phyloP scores from a whole-genome alignment of 441 rosid genomes.

The Brassica hybrid region DNA sequence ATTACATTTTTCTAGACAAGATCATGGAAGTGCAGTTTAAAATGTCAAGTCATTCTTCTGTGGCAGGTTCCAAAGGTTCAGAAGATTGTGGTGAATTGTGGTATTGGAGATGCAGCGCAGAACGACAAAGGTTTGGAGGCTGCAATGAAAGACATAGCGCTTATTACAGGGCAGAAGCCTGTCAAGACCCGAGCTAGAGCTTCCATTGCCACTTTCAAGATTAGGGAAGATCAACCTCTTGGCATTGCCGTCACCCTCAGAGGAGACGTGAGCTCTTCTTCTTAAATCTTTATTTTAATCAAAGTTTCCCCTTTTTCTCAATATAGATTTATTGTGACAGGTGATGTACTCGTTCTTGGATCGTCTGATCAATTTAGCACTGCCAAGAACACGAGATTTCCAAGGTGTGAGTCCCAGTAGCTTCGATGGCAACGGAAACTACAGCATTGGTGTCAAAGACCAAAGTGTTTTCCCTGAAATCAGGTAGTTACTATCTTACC shows the following conservation, averaged over 20 bases:
- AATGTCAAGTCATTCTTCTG: too few relatives aligned
- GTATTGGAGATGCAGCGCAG: conserved; percentile 93
- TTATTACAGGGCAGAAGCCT: conserved; percentile 91
- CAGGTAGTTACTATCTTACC: too few relatives aligned
- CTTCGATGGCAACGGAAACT: conserved; percentile 92
- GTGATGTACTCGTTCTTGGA: conserved; percentile 90
- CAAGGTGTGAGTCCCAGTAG: conserved; percentile 80
- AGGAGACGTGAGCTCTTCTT: conserved; percentile 50
- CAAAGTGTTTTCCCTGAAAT: conserved; percentile 92
- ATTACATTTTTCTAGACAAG: too few relatives aligned
- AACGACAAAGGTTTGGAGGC: conserved; percentile 91
- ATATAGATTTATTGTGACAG: conserved; percentile 45
- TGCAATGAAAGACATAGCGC: conserved; percentile 80
- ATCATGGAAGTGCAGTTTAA: too few relatives aligned
- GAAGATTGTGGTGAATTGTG: conserved; percentile 91
- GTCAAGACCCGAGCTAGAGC: conserved; percentile 77
- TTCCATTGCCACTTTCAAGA: conserved; percentile 83
- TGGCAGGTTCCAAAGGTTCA: conserved; percentile 83
- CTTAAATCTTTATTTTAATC: not conserved
- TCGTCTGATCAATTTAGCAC: conserved; percentile 88
- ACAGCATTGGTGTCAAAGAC: conserved; percentile 79
- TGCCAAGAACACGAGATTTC: conserved; percentile 94
- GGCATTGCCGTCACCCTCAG: conserved; percentile 89
- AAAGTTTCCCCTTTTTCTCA: not conserved
- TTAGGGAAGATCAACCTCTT: conserved; percentile 85